Base-by-base conservation (phyloP, 1,139 yeast species). In the Hansenula sp. region DNA sequence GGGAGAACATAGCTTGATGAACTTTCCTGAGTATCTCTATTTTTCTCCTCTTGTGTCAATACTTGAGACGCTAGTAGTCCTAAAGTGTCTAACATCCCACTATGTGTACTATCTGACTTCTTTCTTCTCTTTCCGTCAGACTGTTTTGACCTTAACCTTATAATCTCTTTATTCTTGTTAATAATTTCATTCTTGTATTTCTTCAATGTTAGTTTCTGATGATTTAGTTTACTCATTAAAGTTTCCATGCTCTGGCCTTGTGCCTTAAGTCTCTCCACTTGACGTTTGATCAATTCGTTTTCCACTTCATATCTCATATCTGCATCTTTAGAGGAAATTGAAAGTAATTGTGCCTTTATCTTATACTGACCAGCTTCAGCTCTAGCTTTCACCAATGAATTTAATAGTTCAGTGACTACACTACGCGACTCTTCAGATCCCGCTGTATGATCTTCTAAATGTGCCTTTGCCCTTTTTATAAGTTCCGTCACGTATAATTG, bases 41-140 rank as follows among this genome's bases (percentile, higher is more conserved):
- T 20, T 24, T 45, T 41, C 24, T 47, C 46, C 36, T 65, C 71
- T 40, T 66, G 73, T 29, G 65, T 65, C 24, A 72, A 49, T 1
- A 71, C 76, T 39, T 70, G 75, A 2, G 73, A 60, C 2, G 77
- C 77, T 37, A 72, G 50, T 33, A 69, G 54, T 9, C 77, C 77
- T 26, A 72, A 52, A 0, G 77, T 68, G 40, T 68, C 69, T 34
- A 72, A 47, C 74, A 71, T 66, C 6, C 45, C 26, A 24, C 35
- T 18, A 13, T 19, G 35, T 18, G 9, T 48, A 31, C 44, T 45
- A 16, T 16, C 21, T 20, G 44, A 40, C 20, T 38, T 44, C 26
- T 39, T 34, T 24, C 43, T 31, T 46, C 39, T 39, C 43, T 24
- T 38, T 30, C 14, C 34, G 32, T 26, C 27, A 11, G 37, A 22